phyloP scores from a whole-genome alignment of 1,284 basidiomycete species.

The Microbotryum lychnidis-dioicae region DNA sequence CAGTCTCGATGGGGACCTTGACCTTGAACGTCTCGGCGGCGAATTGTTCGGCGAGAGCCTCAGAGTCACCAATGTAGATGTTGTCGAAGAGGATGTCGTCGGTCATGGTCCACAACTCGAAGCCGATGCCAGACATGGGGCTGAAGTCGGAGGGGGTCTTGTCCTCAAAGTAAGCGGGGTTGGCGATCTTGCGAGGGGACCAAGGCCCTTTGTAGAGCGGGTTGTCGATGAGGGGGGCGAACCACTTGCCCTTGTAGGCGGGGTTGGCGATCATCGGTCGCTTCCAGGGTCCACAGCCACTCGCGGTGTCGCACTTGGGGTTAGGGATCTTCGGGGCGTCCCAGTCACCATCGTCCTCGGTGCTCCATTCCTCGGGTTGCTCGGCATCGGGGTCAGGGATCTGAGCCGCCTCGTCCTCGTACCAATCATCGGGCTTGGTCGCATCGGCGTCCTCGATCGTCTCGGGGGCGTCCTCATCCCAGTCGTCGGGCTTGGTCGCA shows the following conservation, averaged over 20 bases:
- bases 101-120: slow-evolving; percentile 98
- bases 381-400: slow-evolving; percentile 74
- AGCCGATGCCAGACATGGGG: slow-evolving; percentile 74
- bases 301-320: slow-evolving; percentile 62
- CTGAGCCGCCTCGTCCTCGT: slow-evolving; percentile 72
- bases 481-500: slow-evolving; percentile 65
- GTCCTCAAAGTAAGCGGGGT: slow-evolving; percentile 89
- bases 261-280: slow-evolving; percentile 83
- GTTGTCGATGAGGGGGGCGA: slow-evolving; percentile 86
- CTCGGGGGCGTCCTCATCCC: slow-evolving; percentile 90
- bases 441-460: slow-evolving; percentile 83
- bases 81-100: slow-evolving; percentile 73
- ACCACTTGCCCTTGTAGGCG: slow-evolving; percentile 74
- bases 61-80: slow-evolving; percentile 82
- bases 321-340: slow-evolving; percentile 69
- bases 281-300: slow-evolving; percentile 91
- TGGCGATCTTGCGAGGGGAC: slow-evolving; percentile 82
- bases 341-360: slow-evolving; percentile 99
- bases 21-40: slow-evolving; percentile 75
- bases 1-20: slow-evolving; percentile 53
- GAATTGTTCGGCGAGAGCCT: slow-evolving; percentile 68
- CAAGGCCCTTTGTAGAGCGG: slow-evolving; percentile 95
- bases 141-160: slow-evolving; percentile 68
- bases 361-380: slow-evolving; percentile 99
- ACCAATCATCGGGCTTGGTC: slow-evolving; percentile 87